Evolutionary conservation across 2,329 filamentous ascomycete species (phyloP).

Genomic region (Neospermospora avenae): DNA sequence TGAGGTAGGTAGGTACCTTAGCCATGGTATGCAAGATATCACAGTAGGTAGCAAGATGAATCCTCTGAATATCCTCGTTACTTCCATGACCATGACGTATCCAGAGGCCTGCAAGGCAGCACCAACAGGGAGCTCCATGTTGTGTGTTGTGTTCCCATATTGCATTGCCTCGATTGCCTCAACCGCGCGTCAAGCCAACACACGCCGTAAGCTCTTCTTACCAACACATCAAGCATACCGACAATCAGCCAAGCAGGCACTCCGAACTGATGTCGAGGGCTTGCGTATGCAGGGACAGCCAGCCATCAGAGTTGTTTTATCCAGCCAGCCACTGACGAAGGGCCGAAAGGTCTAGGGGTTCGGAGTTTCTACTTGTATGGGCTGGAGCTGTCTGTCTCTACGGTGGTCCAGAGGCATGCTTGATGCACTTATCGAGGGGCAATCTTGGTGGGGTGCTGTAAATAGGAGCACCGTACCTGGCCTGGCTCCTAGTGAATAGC

Average conservation of each 20-base stretch:
- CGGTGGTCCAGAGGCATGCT: constrained; percentile 15
- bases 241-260: constrained; percentile 26
- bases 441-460: constrained; percentile 27
- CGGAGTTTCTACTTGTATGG: too few relatives aligned
- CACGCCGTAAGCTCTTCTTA: neutral
- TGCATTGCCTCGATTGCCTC: constrained; percentile 6
- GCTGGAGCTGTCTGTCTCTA: too few relatives aligned
- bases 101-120: constrained; percentile 22
- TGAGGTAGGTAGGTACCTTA: neutral
- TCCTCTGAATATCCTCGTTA: neutral
- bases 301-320: constrained; percentile 3
- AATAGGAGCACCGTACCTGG: constrained; percentile 17
- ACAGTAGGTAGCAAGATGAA: neutral
- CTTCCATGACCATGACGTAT: constrained; percentile 7
- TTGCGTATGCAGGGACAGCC: constrained; percentile 26
- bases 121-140: neutral
- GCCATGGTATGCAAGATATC: neutral
- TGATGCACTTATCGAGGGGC: constrained; percentile 25
- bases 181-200: constrained; percentile 22
- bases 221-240: neutral
- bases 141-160: constrained; percentile 12
- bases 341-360: constrained; percentile 17
- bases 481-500: too few relatives aligned
- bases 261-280: constrained; percentile 5
- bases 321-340: constrained; percentile 16